Conservation (phyloP, 2,329 filamentous ascomycete genomes). For the Aspergillus eucalypticola region DNA sequence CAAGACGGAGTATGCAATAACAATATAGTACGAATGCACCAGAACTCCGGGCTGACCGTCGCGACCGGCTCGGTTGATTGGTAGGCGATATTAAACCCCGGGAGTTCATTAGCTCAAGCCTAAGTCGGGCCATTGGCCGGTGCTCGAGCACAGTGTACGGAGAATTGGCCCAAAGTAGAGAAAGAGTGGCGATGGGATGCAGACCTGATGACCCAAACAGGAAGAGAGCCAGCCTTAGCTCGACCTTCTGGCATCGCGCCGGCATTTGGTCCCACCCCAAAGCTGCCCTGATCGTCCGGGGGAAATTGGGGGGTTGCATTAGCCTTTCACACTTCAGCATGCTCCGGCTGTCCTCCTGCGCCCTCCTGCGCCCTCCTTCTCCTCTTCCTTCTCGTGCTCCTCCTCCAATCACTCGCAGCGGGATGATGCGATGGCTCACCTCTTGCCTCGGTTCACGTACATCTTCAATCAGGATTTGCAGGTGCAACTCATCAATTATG, state of each 20-base stretch:
- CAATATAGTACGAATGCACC: not conserved
- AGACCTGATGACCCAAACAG: no score
- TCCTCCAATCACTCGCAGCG: not conserved
- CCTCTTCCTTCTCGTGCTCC: not conserved
- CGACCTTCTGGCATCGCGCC: not conserved
- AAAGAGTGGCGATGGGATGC: not conserved
- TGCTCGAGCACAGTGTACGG: not conserved
- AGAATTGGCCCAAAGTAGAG: conserved; percentile 14
- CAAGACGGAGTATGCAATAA: not conserved
- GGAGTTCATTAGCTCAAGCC: not conserved
- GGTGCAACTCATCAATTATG: no score
- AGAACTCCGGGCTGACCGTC: not conserved
- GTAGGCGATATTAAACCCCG: conserved; percentile 3
- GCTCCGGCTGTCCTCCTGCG: not conserved
- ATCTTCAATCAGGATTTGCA: not conserved
- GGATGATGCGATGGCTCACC: not conserved
- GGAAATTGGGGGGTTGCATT: conserved; percentile 7
- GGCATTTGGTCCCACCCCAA: conserved; percentile 1
- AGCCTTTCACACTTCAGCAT: not conserved
- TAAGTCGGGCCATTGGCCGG: not conserved
- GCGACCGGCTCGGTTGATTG: not conserved
- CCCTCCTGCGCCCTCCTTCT: not conserved
- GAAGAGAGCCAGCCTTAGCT: no score
- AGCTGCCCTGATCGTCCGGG: conserved; percentile 9
- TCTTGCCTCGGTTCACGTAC: not conserved